Evolutionary conservation across 2,329 filamentous ascomycete genomes (phyloP), one percentile per base, ranked within the genome.

Genomic region (Simplicillium aogashimaense): DNA sequence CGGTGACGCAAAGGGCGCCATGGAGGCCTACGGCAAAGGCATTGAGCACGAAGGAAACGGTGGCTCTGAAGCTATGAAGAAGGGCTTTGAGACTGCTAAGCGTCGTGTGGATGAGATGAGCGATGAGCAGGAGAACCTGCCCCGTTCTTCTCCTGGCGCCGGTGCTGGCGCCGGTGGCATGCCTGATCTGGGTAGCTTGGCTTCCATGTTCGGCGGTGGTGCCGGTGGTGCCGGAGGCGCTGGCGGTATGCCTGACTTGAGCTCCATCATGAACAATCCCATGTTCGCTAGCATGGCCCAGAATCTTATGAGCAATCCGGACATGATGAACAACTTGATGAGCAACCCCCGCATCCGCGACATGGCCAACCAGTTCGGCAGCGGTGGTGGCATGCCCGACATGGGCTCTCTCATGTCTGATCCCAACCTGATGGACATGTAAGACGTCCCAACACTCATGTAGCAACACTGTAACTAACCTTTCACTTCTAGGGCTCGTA

Each of bases 221-320:
- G 80, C 70, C 17, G 78, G 70, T 12, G 72, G 65, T 18, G 77
- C 65, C 9, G 81, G 76, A 5, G 81, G 74, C 15, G 79, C 69
- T 7, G 83, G 83, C 38, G 86, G 86, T 40, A 92, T 95, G 84
- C 88, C 89, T 11, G 90, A 97, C 60, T 70, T 98, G 17, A 66
- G 78, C 47, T 77, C 78, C 47, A 81, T 98, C 60, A 94, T 97
- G 88, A 88, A 72, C 70, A 98, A 97, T 69, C 92, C 92, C 41
- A 97, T 97, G 92, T 94, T 98, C 67, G 79, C 88, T 38, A 85
- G 76, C 66, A 95, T 97, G 88, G 92, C 92, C 4, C 87, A 95
- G 70, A 95, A 86, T 63, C 65, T 98, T 41, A 97, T 97, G 92
- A 86, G 80, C 66, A 95, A 98, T 67, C 92, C 92, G 0, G 86